Base-by-base conservation (phyloP, 495 filamentous ascomycete genomes). In the Podospora tetraspora region DNA sequence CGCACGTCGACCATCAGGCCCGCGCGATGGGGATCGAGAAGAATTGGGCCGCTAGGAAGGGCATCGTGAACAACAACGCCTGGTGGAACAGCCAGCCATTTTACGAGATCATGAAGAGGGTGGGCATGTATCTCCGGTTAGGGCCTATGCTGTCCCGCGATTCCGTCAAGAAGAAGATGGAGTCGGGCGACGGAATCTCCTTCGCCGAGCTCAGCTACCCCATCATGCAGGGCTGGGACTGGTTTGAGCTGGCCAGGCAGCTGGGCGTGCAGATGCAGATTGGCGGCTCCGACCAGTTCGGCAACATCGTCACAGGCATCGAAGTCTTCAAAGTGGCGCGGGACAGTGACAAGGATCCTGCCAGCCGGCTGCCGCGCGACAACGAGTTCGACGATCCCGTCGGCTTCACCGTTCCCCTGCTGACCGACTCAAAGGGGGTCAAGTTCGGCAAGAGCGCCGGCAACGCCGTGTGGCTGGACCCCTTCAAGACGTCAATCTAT, bases 371-470 rank as follows among this genome's bases (percentile, higher is more conserved):
- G 0, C 75, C 72, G 9, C 52, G 59, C 25, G 61, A 66, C 1
- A 68, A 69, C 52, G 77, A 84, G 59, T 79, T 78, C 30, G 77
- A 83, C 64, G 79, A 83, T 57, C 91, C 93, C 0, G 89, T 91
- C 69, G 95, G 95, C 3, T 88, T 98, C 63, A 98, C 95, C 0
- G 91, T 92, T 3, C 96, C 95, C 0, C 84, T 99, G 1, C 82
- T 99, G 57, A 97, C 93, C 1, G 92, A 92, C 10, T 81, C 92
- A 2, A 86, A 88, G 3, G 96, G 96, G 3, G 87, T 85, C 73
- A 99, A 99, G 78, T 93, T 98, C 74, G 95, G 95, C 21, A 99
- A 99, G 78, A 96, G 90, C 64, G 90, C 93, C 21, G 94, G 93
- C 16, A 98, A 97, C 76, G 94, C 96, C 2, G 80, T 99, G 23